phyloP scores from a whole-genome alignment of 345 rosid genomes.

The Lagerstroemia speciosa region DNA sequence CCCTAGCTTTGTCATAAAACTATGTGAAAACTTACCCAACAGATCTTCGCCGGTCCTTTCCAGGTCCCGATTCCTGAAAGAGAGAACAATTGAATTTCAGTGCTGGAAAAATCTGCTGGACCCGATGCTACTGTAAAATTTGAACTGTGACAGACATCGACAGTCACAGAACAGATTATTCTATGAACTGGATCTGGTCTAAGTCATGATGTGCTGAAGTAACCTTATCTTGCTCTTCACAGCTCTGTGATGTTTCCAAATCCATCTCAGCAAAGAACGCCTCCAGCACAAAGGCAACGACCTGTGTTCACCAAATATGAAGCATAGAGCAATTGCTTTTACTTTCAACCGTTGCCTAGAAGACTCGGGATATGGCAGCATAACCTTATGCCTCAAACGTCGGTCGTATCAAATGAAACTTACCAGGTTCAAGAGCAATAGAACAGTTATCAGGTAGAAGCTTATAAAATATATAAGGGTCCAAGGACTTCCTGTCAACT shows the following conservation, averaged over 20 bases:
- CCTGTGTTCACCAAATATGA: conserved; percentile 35
- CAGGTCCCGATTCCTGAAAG: conserved; percentile 37
- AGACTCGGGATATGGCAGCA: neutral
- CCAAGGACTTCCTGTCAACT: conserved; percentile 80
- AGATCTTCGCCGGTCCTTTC: conserved; percentile 32
- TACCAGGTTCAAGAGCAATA: conserved; percentile 89
- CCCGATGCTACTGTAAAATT: neutral
- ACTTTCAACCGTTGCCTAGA: neutral
- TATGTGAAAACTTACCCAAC: conserved; percentile 47
- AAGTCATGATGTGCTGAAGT: neutral
- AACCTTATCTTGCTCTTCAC: conserved; percentile 51
- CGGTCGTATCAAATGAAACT: conserved; percentile 15
- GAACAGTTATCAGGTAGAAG: conserved; percentile 71
- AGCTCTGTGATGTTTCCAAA: conserved; percentile 51
- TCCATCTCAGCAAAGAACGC: conserved; percentile 96
- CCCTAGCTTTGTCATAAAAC: neutral
- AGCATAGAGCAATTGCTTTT: conserved; percentile 4
- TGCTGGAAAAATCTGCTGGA: neutral
- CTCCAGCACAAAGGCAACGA: conserved; percentile 95
- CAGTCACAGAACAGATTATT: neutral
- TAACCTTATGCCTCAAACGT: neutral
- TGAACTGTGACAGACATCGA: neutral
- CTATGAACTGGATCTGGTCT: neutral
- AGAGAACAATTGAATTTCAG: neutral
- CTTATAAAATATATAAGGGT: conserved; percentile 70